Percentiles rank a stretch among this genome's conserved stretches.
Evolutionary conservation across 2,329 filamentous ascomycete species (phyloP).

Genomic region (Macrophomina pseudophaseolina): DNA sequence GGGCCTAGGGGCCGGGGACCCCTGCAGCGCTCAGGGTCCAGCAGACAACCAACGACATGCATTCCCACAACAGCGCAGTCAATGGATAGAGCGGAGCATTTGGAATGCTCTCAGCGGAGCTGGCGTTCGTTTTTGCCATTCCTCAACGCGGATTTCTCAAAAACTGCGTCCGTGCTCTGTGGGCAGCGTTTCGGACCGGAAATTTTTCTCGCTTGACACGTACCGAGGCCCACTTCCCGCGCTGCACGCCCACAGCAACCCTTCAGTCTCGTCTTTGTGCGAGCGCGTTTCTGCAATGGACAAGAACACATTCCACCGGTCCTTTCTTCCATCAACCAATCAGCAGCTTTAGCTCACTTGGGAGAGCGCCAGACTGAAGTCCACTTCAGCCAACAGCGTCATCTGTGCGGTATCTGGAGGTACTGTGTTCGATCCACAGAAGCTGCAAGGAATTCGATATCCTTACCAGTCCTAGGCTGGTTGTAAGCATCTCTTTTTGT

Average conservation of each 20-base stretch:
- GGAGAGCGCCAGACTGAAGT: slow-evolving; percentile 46
- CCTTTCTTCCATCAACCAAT: background rate
- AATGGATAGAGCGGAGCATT: no score
- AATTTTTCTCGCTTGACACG: slow-evolving; percentile 22
- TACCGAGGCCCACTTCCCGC: slow-evolving; percentile 14
- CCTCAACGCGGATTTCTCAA: no score
- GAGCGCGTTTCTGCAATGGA: background rate
- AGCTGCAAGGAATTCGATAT: slow-evolving; percentile 32
- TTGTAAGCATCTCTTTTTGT: slow-evolving; percentile 3
- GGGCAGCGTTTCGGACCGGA: background rate
- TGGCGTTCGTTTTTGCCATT: no score
- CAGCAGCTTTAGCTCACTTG: slow-evolving; percentile 44
- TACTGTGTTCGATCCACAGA: slow-evolving; percentile 47
- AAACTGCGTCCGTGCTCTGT: background rate
- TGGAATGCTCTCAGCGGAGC: no score
- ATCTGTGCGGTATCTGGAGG: slow-evolving; percentile 44
- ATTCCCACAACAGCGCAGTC: no score
- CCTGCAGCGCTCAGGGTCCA: background rate
- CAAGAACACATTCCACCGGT: background rate
- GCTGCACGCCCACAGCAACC: background rate
- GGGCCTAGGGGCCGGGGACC: no score
- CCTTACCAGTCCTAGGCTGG: slow-evolving; percentile 21
- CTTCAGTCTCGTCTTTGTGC: background rate
- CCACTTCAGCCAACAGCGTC: slow-evolving; percentile 34
- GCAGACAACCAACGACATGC: no score